Conservation (phyloP, 192 early-diverging fungal species). For the Mortierella hygrophila region DNA sequence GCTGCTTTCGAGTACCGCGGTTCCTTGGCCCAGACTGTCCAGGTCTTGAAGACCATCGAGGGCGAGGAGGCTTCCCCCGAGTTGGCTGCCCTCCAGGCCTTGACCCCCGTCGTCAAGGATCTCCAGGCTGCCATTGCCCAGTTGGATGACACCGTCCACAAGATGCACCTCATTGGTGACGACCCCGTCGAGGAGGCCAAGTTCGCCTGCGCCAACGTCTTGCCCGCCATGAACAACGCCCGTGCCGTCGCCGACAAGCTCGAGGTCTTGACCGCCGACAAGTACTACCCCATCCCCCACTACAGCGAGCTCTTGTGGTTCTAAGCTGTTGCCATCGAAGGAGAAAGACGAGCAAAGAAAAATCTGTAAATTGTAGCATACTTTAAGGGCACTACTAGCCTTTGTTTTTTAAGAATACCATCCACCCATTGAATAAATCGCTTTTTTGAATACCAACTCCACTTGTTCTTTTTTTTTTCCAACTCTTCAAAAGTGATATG, state of each 20-base stretch:
- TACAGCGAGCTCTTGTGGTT: constrained; percentile 91
- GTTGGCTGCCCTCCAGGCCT: constrained; percentile 70
- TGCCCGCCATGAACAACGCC: constrained; percentile 78
- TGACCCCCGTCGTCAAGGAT: constrained; percentile 71
- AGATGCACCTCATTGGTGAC: constrained; percentile 67
- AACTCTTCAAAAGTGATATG: no score
- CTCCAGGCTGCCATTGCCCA: constrained; percentile 71
- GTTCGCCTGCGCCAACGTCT: constrained; percentile 69
- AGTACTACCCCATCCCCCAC: constrained; percentile 97
- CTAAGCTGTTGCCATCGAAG: constrained; percentile 14
- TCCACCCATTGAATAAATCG: neutral
- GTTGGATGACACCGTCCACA: constrained; percentile 67
- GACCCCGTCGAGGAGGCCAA: constrained; percentile 75
- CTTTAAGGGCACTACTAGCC: neutral
- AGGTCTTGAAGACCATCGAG: constrained; percentile 72
- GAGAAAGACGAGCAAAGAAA: neutral
- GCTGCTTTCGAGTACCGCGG: constrained; percentile 90
- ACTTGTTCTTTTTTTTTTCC: no score
- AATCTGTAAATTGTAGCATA: constrained; percentile 1
- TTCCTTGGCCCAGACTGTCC: constrained; percentile 84
- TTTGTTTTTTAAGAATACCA: constrained; percentile 1
- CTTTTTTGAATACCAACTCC: constrained; percentile 10
- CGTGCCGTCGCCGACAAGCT: constrained; percentile 82
- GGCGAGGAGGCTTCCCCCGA: constrained; percentile 72
- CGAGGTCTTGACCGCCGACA: constrained; percentile 88